Percentiles rank a stretch among this genome's conserved stretches.
These are phyloP conservation scores for Suillus tomentosus DNA, from an alignment of 768 basidiomycete genomes.

Conservation along the genomic window DNA sequence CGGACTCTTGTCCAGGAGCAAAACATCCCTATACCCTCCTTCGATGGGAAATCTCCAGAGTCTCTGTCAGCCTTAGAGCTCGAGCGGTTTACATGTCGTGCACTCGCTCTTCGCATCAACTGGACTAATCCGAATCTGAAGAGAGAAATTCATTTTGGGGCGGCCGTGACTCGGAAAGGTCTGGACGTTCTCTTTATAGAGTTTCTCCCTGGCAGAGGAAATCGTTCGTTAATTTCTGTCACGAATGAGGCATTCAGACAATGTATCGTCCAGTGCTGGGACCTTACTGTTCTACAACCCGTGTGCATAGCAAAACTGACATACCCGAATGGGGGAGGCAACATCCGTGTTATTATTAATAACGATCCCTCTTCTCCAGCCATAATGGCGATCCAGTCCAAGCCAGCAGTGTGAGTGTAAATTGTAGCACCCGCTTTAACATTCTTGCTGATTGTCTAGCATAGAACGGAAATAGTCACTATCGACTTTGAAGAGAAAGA, in stretches of 20 bases:
- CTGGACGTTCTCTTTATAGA: constrained; percentile 47
- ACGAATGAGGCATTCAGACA: constrained; percentile 27
- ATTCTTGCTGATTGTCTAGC: background rate
- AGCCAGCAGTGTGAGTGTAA: constrained; percentile 36
- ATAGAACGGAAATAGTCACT: constrained; percentile 45
- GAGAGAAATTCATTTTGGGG: constrained; percentile 30
- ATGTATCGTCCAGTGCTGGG: constrained; percentile 59
- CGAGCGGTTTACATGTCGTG: constrained; percentile 42
- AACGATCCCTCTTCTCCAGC: constrained; percentile 35
- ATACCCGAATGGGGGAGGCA: constrained; percentile 31
- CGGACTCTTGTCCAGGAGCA: constrained; percentile 41
- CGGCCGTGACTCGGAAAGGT: constrained; percentile 20
- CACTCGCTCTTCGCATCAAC: constrained; percentile 45
- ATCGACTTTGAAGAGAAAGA: constrained; percentile 39
- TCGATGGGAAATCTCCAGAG: constrained; percentile 33
- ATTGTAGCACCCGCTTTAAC: background rate
- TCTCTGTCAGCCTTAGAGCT: constrained; percentile 43
- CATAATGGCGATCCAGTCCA: constrained; percentile 44
- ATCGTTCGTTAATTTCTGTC: constrained; percentile 51
- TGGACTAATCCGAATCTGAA: constrained; percentile 51
- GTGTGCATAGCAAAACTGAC: constrained; percentile 44
- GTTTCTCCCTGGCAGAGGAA: constrained; percentile 46
- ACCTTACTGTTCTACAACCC: constrained; percentile 37
- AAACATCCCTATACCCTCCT: constrained; percentile 49
- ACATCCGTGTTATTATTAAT: constrained; percentile 50